Percentiles rank a stretch among this genome's conserved stretches.
Conservation (phyloP, 331 rosid species). For the Rosa hybrid region DNA sequence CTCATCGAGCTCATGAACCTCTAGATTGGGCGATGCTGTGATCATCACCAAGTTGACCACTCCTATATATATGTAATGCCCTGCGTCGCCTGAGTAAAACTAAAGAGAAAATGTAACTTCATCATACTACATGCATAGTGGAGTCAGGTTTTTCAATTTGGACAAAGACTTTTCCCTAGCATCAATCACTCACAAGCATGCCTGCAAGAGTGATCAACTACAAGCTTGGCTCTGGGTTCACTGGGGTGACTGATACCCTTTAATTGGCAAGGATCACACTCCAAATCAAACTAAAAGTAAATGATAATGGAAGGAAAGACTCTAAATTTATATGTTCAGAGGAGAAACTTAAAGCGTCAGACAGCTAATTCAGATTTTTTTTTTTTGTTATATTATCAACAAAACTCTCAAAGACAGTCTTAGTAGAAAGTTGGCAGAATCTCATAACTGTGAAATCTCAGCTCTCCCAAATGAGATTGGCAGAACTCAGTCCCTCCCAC, state of each 20-base stretch:
- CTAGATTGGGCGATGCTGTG: too few relatives aligned
- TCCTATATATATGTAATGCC: background rate
- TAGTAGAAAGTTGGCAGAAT: background rate
- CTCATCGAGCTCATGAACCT: too few relatives aligned
- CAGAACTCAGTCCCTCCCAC: too few relatives aligned
- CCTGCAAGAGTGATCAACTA: background rate
- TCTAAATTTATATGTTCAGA: background rate
- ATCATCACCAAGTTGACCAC: slow-evolving; percentile 21
- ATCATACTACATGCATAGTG: background rate
- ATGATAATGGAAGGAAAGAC: background rate
- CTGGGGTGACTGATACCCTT: background rate
- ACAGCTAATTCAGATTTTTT: background rate
- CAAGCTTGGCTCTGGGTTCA: background rate
- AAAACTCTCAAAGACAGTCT: background rate
- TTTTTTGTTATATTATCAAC: background rate
- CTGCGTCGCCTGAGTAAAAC: slow-evolving; percentile 35
- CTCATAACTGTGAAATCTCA: background rate
- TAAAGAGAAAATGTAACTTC: slow-evolving; percentile 4
- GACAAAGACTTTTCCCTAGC: background rate
- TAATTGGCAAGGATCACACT: background rate
- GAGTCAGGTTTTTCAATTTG: background rate
- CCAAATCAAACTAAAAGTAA: background rate
- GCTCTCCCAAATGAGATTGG: background rate
- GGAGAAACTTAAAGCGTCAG: background rate
- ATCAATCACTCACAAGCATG: background rate